Evolutionary conservation across 2,329 filamentous ascomycete genomes (phyloP), one percentile per base, ranked within the genome.

Genomic region (Cercospora sesami): DNA sequence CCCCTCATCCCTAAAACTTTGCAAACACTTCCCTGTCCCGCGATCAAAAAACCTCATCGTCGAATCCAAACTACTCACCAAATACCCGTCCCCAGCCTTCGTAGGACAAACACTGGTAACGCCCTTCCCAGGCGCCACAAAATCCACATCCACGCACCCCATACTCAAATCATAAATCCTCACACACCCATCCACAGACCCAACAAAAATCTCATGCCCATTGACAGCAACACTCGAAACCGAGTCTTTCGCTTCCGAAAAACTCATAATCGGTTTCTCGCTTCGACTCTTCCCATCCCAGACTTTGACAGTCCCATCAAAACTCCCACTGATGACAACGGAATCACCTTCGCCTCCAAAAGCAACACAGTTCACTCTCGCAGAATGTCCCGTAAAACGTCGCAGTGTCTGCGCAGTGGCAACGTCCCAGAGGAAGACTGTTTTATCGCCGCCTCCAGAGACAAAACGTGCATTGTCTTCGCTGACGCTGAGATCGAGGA

Each of bases 391-490:
- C 18, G 85, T 84, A 79, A 94, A 95, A 30, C 95, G 86, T 23
- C 92, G 86, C 28, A 91, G 82, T 4, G 94, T 97, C 73, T 87
- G 85, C 18, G 91, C 93, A 2, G 89, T 91, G 58, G 90, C 85
- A 0, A 98, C 95, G 80, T 99, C 95, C 95, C 95, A 98, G 5
- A 97, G 85, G 77, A 97, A 97, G 0, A 97, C 93, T 69, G 87
- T 86, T 74, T 94, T 91, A 82, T 99, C 95, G 68, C 95, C 95
- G 73, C 95, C 95, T 1, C 88, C 87, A n/a, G 90, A 94, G 9
- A 89, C 90, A 79, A 99, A 97, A 53, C 88, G 88, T 72, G 92
- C 87, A 80, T 99, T 99, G 81, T 93, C 90, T 26, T 83, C 77
- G 18, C 83, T 79, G 60, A 97, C 90, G 63, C 87, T 84, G 45